Conservation (phyloP, 2,329 filamentous ascomycete genomes). For the Biscogniauxia sp. region DNA sequence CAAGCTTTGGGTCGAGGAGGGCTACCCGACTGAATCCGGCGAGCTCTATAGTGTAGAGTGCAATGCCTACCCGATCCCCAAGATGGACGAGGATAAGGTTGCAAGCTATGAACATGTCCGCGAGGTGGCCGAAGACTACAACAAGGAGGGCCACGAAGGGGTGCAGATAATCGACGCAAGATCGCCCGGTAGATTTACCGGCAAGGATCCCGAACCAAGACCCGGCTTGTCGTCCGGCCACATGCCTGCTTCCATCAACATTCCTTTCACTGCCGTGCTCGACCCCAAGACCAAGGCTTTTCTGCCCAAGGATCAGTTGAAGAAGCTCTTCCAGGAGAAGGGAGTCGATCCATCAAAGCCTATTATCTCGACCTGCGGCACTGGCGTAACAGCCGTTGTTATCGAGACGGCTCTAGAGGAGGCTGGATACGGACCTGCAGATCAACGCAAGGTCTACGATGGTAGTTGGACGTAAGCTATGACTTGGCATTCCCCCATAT, state of each 20-base stretch:
- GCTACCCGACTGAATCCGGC: constrained; percentile 78
- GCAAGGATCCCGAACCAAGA: constrained; percentile 81
- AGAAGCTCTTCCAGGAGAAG: constrained; percentile 73
- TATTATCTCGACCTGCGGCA: constrained; percentile 86
- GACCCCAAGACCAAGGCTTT: constrained; percentile 82
- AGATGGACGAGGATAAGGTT: constrained; percentile 62
- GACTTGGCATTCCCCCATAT: not conserved
- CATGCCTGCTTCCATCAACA: constrained; percentile 80
- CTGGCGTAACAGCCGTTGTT: constrained; percentile 88
- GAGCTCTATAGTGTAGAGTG: constrained; percentile 66
- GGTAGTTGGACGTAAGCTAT: constrained; percentile 91
- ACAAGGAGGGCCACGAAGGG: constrained; percentile 79
- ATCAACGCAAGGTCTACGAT: constrained; percentile 79
- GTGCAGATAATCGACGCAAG: constrained; percentile 89
- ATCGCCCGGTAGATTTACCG: constrained; percentile 74
- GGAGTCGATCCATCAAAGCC: constrained; percentile 76
- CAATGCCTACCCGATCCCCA: constrained; percentile 62
- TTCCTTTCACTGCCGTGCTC: constrained; percentile 77
- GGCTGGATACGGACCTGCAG: constrained; percentile 68
- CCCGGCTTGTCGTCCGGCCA: constrained; percentile 85
- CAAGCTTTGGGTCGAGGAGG: constrained; percentile 84
- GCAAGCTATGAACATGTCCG: constrained; percentile 80
- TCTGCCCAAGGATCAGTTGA: constrained; percentile 68
- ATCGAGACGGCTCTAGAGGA: constrained; percentile 83
- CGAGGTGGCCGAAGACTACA: constrained; percentile 70